Conservation (phyloP, 2,329 filamentous ascomycete genomes). For the Lojkania enalia region DNA sequence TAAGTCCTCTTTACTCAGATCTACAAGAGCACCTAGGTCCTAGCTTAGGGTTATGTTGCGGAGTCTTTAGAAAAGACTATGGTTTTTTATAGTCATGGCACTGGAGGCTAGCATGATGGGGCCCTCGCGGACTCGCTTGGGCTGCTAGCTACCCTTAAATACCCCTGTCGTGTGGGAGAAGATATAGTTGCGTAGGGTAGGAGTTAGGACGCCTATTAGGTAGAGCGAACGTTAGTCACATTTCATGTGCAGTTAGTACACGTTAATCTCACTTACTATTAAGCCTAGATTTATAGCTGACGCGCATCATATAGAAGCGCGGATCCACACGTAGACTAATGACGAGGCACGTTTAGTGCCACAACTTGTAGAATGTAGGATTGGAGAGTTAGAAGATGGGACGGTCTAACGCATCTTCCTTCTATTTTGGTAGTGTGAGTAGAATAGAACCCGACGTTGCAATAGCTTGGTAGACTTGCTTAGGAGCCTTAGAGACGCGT, state of each 20-base stretch:
- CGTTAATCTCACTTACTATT: slow-evolving; percentile 1
- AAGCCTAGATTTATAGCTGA: background rate
- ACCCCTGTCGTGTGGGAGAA: slow-evolving; percentile 1
- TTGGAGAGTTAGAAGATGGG: background rate
- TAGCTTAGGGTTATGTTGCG: slow-evolving; percentile 1
- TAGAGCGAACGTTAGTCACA: slow-evolving; percentile 2
- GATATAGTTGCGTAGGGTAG: slow-evolving; percentile 2
- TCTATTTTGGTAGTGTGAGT: slow-evolving; percentile 1
- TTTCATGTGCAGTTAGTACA: background rate
- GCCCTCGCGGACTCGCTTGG: slow-evolving; percentile 4
- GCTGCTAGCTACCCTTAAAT: slow-evolving; percentile 2
- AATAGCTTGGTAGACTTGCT: background rate
- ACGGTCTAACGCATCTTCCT: slow-evolving; percentile 1
- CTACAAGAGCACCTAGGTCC: background rate
- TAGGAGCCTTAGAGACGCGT: slow-evolving; percentile 1
- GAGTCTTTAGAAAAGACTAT: slow-evolving; percentile 3
- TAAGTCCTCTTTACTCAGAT: slow-evolving; percentile 1
- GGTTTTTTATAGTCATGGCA: background rate
- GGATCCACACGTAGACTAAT: slow-evolving; percentile 1
- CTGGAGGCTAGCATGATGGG: slow-evolving; percentile 2
- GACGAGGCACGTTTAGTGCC: slow-evolving; percentile 3
- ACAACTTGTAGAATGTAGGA: slow-evolving; percentile 2
- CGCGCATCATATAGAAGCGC: slow-evolving; percentile 1
- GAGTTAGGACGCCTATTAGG: slow-evolving; percentile 1
- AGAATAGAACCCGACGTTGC: slow-evolving; percentile 2